Percentiles rank a stretch among this genome's conserved stretches.
Conservation (phyloP, 2,329 filamentous ascomycete genomes). For the Intubia oerlemansii region DNA sequence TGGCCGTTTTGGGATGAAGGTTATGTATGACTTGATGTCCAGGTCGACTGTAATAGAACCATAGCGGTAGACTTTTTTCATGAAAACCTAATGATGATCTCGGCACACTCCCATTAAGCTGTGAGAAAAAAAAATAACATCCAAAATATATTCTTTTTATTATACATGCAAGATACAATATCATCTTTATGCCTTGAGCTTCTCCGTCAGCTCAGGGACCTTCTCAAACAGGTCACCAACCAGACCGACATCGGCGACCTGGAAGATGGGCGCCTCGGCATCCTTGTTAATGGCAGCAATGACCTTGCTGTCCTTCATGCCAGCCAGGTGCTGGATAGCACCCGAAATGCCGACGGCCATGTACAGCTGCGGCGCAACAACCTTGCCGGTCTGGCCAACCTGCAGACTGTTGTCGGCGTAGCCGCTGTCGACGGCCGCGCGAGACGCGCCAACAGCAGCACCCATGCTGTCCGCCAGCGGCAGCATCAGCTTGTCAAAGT, state of each 20-base stretch:
- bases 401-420: conserved; percentile 98
- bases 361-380: conserved; percentile 89
- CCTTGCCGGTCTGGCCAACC: conserved; percentile 96
- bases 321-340: conserved; percentile 92
- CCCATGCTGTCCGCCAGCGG: conserved; percentile 82
- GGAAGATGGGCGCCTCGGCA: conserved; percentile 89
- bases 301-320: conserved; percentile 99
- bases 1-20: conserved; percentile 26
- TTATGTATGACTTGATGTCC: no score
- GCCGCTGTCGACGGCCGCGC: conserved; percentile 88
- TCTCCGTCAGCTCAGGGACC: conserved; percentile 89
- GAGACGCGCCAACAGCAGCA: conserved; percentile 86
- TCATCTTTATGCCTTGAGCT: conserved; percentile 41
- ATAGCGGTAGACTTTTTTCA: no score
- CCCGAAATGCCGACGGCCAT: conserved; percentile 90
- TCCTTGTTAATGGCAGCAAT: conserved; percentile 99
- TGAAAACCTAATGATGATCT: no score
- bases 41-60: conserved; percentile 2
- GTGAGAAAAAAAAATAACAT: not conserved
- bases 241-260: conserved; percentile 86
- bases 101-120: no score
- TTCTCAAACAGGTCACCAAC: conserved; percentile 92
- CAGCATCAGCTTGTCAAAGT: conserved; percentile 83
- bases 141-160: not conserved
- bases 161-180: conserved; percentile 3